These are phyloP conservation scores for Camelina sativa DNA, from an alignment of 345 rosid species.

Conservation along the genomic window DNA sequence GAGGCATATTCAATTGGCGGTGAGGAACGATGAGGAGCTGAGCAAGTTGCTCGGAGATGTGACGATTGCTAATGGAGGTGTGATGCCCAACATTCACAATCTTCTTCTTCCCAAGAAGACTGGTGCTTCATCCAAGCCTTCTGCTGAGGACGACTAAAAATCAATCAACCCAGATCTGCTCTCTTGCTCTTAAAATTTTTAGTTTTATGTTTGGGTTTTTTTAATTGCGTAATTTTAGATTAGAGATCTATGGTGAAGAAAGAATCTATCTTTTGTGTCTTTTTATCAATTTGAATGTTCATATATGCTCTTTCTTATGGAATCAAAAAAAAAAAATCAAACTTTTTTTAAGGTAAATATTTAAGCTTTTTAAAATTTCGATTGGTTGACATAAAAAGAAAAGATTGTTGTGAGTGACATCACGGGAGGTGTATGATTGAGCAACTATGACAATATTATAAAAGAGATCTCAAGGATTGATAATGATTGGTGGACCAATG, in stretches of 20 bases:
- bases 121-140: slow-evolving; percentile 53
- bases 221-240: background rate
- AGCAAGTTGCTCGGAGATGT: slow-evolving; percentile 92
- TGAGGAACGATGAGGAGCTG: slow-evolving; percentile 87
- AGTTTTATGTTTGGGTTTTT: background rate
- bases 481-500: slow-evolving; percentile 42
- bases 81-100: slow-evolving; percentile 94
- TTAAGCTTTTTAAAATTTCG: background rate
- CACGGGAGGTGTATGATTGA: slow-evolving; percentile 31
- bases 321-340: background rate
- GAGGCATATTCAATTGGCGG: slow-evolving; percentile 82
- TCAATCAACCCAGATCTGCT: background rate
- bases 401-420: background rate
- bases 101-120: slow-evolving; percentile 86
- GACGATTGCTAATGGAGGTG: slow-evolving; percentile 89
- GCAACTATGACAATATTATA: slow-evolving; percentile 15
- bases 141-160: slow-evolving; percentile 60
- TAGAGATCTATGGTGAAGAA: slow-evolving; percentile 22
- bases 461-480: background rate
- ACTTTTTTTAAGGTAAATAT: background rate
- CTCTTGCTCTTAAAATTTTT: background rate
- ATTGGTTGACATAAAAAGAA: slow-evolving; percentile 3
- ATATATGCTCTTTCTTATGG: slow-evolving; percentile 5
- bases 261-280: background rate
- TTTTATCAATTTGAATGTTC: slow-evolving; percentile 13